Conservation (phyloP, 371 early-diverging fungal genomes). For the Mortierella sp. region DNA sequence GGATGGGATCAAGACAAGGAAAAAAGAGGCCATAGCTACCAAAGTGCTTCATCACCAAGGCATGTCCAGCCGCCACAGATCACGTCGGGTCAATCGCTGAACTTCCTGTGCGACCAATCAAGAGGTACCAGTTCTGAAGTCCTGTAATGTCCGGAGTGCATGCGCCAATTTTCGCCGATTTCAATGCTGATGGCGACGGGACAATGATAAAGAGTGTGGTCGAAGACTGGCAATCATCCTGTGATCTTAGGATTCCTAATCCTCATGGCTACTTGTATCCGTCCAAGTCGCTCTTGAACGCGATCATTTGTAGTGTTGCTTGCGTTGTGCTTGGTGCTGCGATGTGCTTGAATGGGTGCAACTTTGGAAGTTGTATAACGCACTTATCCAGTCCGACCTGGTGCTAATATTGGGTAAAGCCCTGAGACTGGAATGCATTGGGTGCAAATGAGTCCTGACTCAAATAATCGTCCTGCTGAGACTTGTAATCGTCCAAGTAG, state of each 20-base stretch:
- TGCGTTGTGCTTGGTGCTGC: background rate
- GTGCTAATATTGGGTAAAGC: conserved; percentile 63
- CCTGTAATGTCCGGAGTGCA: too few relatives aligned
- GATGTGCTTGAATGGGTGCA: background rate
- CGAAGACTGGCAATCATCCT: too few relatives aligned
- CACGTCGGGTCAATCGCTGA: too few relatives aligned
- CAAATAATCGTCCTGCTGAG: conserved; percentile 66
- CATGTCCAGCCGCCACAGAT: too few relatives aligned
- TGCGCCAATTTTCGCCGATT: too few relatives aligned
- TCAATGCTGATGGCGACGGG: too few relatives aligned
- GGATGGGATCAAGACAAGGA: too few relatives aligned
- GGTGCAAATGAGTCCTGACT: conserved; percentile 59
- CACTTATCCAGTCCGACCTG: background rate
- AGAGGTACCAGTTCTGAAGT: too few relatives aligned
- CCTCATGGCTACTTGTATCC: background rate
- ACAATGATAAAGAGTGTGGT: too few relatives aligned
- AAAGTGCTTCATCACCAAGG: too few relatives aligned
- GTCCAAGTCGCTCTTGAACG: background rate
- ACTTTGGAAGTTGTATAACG: background rate
- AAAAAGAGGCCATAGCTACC: too few relatives aligned
- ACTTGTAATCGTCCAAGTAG: conserved; percentile 69
- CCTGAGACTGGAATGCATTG: conserved; percentile 57
- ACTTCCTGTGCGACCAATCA: too few relatives aligned
- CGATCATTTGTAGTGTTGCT: background rate
- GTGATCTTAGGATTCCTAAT: background rate